A percentile compares a stretch with the other conserved stretches of the same genome.
Conservation (phyloP, 148 eudicot genomes). For the Spergularia bocconei region DNA sequence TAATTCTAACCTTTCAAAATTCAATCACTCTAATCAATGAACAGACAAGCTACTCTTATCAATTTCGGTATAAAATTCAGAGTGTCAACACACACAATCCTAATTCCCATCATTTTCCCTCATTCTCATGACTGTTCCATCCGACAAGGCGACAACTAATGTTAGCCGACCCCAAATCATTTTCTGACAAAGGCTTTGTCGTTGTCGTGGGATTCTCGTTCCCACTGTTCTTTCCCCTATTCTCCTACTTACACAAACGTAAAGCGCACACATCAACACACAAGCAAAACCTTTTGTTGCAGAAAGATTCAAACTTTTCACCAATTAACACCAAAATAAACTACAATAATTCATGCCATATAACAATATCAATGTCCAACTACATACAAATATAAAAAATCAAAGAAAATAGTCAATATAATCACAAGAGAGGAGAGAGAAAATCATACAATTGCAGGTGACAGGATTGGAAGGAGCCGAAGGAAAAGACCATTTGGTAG, state of each 20-base stretch:
- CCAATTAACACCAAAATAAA: neutral
- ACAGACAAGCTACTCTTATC: too few relatives aligned
- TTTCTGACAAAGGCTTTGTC: too few relatives aligned
- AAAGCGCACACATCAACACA: neutral
- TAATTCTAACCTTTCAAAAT: too few relatives aligned
- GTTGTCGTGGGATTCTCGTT: neutral
- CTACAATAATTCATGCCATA: neutral
- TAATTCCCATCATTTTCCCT: too few relatives aligned
- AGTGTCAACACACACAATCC: too few relatives aligned
- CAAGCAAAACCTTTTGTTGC: neutral
- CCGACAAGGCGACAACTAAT: neutral
- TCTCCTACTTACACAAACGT: neutral
- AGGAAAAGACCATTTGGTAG: slow-evolving; percentile 77
- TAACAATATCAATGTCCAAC: neutral
- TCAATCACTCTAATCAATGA: too few relatives aligned
- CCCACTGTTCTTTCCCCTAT: neutral
- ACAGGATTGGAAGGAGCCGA: slow-evolving; percentile 86
- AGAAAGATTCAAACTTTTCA: neutral
- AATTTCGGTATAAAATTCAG: neutral
- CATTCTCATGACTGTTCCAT: neutral
- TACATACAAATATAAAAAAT: neutral
- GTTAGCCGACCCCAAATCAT: too few relatives aligned
- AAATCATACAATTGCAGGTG: slow-evolving; percentile 68
- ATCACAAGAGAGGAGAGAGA: neutral
- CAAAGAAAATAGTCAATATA: neutral